Conservation (phyloP, 225 moss, liverwort and hornwort species). For the Bryum argenteum region DNA sequence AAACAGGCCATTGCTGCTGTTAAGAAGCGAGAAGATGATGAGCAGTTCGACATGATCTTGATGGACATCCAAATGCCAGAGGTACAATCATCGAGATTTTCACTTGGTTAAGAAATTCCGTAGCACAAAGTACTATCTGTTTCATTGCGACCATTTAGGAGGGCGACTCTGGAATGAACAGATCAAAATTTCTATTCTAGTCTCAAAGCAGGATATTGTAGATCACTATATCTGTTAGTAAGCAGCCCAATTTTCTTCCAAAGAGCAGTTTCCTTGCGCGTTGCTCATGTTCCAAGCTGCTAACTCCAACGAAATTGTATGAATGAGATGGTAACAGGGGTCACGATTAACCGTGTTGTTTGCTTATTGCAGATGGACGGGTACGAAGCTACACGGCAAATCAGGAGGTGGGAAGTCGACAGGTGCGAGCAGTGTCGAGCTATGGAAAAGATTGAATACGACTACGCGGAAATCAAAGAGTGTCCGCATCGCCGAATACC, state of each 20-base stretch:
- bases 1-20: constrained; percentile 64
- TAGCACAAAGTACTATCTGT: not conserved
- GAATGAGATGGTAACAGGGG: too few relatives aligned
- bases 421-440: constrained; percentile 64
- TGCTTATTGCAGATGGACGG: constrained; percentile 73
- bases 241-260: too few relatives aligned
- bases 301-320: too few relatives aligned
- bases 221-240: too few relatives aligned
- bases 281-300: too few relatives aligned
- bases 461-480: constrained; percentile 45
- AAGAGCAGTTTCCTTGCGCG: too few relatives aligned
- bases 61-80: constrained; percentile 99
- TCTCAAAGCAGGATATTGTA: too few relatives aligned
- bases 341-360: constrained; percentile 8
- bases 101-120: not conserved
- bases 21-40: constrained; percentile 50
- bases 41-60: constrained; percentile 74
- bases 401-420: constrained; percentile 76
- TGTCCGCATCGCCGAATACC: constrained; percentile 72
- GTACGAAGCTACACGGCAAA: constrained; percentile 76
- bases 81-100: constrained; percentile 38
- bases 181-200: too few relatives aligned
- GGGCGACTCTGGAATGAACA: too few relatives aligned
- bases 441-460: constrained; percentile 40
- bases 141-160: too few relatives aligned